Evolutionary conservation across 106 monocot species (phyloP).

Genomic region (Dioscorea dumetorum): DNA sequence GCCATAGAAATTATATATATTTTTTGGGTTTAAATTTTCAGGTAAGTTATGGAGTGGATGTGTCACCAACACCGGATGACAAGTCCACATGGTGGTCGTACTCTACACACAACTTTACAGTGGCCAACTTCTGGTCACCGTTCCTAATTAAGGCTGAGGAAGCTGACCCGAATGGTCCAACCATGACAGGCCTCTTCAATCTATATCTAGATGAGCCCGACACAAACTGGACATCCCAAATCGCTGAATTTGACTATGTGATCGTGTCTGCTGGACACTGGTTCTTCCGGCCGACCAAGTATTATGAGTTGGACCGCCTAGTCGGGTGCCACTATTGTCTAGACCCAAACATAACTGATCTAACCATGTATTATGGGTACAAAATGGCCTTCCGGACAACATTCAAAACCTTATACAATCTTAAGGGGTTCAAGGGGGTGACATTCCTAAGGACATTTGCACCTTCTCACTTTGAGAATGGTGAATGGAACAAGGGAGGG

Average conservation of each 20-base stretch:
- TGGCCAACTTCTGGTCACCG: conserved; percentile 26
- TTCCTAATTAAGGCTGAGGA: conserved; percentile 16
- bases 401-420: background rate
- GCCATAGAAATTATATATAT: too few species aligned
- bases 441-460: conserved; percentile 18
- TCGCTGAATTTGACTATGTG: conserved; percentile 12
- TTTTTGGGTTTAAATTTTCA: background rate
- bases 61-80: conserved; percentile 11
- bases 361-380: conserved; percentile 5
- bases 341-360: conserved; percentile 2
- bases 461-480: conserved; percentile 24
- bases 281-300: conserved; percentile 20
- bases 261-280: conserved; percentile 23
- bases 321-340: conserved; percentile 10
- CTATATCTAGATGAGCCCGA: background rate
- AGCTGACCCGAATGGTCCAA: background rate
- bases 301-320: background rate
- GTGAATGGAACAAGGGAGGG: conserved; percentile 23
- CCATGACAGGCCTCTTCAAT: conserved; percentile 1
- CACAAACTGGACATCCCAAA: background rate
- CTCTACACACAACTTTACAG: conserved; percentile 18
- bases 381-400: conserved; percentile 16
- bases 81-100: conserved; percentile 15
- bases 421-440: conserved; percentile 4
- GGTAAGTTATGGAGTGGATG: conserved; percentile 12